Conservation (phyloP, 768 basidiomycete species). For the Termitomyces sp. region DNA sequence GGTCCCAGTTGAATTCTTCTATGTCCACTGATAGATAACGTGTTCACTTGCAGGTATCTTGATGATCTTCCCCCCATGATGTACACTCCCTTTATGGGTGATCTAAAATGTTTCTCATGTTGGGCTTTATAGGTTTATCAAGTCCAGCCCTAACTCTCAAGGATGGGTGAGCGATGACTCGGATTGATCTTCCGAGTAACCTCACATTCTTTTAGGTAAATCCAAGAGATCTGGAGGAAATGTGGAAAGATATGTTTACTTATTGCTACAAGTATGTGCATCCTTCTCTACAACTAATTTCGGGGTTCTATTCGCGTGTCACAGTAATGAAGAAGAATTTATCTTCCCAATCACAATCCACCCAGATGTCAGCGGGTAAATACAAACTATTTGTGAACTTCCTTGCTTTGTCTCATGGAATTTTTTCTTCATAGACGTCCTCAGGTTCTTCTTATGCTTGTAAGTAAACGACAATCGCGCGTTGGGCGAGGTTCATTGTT, state of each 20-base stretch:
- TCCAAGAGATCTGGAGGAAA: conserved; percentile 58
- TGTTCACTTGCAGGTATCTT: conserved; percentile 42
- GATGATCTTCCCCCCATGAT: conserved; percentile 78
- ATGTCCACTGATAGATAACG: no score
- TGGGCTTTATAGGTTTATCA: conserved; percentile 55
- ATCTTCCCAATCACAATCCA: conserved; percentile 79
- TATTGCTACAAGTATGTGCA: conserved; percentile 55
- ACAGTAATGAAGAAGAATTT: conserved; percentile 59
- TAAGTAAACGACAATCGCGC: conserved; percentile 18
- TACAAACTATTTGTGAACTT: conserved; percentile 24
- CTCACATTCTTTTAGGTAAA: conserved; percentile 45
- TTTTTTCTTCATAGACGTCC: conserved; percentile 41
- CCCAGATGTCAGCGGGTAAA: conserved; percentile 66
- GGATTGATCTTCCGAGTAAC: background rate
- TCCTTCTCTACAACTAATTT: background rate
- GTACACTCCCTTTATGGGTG: conserved; percentile 27
- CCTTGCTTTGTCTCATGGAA: background rate
- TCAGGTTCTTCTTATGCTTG: conserved; percentile 74
- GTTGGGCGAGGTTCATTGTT: background rate
- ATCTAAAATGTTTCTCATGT: conserved; percentile 4
- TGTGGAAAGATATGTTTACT: conserved; percentile 75
- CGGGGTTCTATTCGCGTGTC: conserved; percentile 3
- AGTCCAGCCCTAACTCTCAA: conserved; percentile 63
- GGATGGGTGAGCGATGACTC: conserved; percentile 47
- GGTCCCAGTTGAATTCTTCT: background rate